These are phyloP conservation scores for Hemileccinum rubropunctum DNA, from an alignment of 768 basidiomycete genomes.

Conservation along the genomic window DNA sequence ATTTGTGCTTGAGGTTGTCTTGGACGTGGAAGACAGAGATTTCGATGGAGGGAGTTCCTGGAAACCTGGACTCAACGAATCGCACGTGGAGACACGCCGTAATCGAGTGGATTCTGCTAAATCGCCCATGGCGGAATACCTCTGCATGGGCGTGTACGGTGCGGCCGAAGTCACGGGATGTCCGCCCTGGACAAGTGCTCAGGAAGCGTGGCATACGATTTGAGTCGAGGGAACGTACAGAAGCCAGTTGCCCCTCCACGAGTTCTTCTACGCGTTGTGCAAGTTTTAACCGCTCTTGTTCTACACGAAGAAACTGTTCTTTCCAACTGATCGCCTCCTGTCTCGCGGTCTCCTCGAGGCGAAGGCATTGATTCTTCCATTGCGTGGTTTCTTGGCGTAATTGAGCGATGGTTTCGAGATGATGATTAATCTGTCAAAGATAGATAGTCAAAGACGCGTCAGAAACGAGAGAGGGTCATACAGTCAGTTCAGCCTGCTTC, in stretches of 20 bases:
- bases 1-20: conserved; percentile 6
- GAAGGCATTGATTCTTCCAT: conserved; percentile 67
- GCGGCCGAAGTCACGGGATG: conserved; percentile 14
- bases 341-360: conserved; percentile 44
- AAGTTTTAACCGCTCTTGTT: conserved; percentile 61
- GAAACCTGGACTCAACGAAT: conserved; percentile 25
- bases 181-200: conserved; percentile 11
- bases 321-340: conserved; percentile 69
- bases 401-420: conserved; percentile 57
- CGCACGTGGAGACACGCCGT: conserved; percentile 13
- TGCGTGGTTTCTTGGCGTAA: conserved; percentile 63
- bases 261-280: conserved; percentile 59
- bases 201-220: neutral
- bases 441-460: neutral
- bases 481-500: conserved; percentile 55
- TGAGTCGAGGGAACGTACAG: conserved; percentile 34
- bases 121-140: conserved; percentile 20
- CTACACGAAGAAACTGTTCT: conserved; percentile 73
- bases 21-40: conserved; percentile 31
- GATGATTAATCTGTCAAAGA: conserved; percentile 49
- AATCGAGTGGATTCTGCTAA: conserved; percentile 30
- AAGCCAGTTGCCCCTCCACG: conserved; percentile 42
- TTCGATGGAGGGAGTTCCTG: conserved; percentile 31
- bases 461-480: conserved; percentile 26
- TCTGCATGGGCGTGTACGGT: conserved; percentile 36